Base-by-base conservation (phyloP, 306 rosid genomes). In the Urtica urens region DNA sequence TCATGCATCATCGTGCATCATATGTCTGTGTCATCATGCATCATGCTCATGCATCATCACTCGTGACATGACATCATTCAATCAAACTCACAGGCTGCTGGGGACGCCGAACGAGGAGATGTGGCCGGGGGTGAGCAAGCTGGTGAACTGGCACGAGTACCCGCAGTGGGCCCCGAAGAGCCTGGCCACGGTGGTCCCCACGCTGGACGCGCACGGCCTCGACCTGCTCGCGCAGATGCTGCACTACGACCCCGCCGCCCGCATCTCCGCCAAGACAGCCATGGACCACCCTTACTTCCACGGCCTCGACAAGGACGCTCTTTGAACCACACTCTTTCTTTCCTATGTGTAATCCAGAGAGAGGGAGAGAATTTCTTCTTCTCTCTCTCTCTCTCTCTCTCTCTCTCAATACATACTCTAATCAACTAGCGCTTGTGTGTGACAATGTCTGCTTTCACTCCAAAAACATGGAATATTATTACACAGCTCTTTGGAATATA, bases 111-210 rank as follows among this genome's bases (percentile, higher is more conserved):
- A 85, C 56, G 95, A 90, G 59, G 55, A 69, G 37, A n/a, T 75
- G 60, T 85, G 99, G 99, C 99, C 92, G 3, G 99, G 95, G 11
- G 94, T 90, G 26, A 90, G 94, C 64, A 77, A 79, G 29, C 81
- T 90, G 9, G 72, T 77, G 82, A 79, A 90, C 62, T 90, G 95
- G 99, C 99, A 90, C 46, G 95, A 90, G 63, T 90, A 85, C 51
- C 94, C 95, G 5, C 99, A 79, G 43, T 90, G 99, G 99, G 73
- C 23, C 40, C 76, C 99, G 45, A 87, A 79, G 57, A 54, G 60
- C 59, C 55, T 85, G 54, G 46, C 92, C 9, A 77, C 48, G 3
- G 84, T 78, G 20, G 94, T 81, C 60, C 87, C 95, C 26, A 9
- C 45, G 50, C 69, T 90, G 85, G 95, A 79, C 4, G 70, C 53